Percentiles rank a stretch among this genome's conserved stretches.
Conservation (phyloP, 1,139 yeast genomes). For the Geotrichum citri-aurantii region DNA sequence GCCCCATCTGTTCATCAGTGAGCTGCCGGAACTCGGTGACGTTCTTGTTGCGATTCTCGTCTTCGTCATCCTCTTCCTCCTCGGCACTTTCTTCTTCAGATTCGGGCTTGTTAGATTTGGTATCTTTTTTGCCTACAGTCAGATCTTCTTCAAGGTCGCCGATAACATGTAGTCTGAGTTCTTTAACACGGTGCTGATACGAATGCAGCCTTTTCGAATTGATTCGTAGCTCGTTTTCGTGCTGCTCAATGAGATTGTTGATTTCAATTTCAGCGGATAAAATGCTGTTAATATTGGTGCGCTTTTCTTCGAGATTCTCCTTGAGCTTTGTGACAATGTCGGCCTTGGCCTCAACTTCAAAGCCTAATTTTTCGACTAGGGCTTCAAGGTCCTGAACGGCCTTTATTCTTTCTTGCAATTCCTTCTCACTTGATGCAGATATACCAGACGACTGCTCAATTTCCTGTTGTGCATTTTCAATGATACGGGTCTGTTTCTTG, state of each 20-base stretch:
- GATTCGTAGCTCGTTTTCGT: constrained; percentile 42
- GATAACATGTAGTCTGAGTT: constrained; percentile 29
- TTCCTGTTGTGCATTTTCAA: constrained; percentile 41
- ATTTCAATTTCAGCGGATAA: constrained; percentile 68
- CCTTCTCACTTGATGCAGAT: constrained; percentile 31
- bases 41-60: constrained; percentile 19
- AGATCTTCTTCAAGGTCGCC: constrained; percentile 24
- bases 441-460: constrained; percentile 34
- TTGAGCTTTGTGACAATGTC: constrained; percentile 40
- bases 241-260: constrained; percentile 58
- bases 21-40: constrained; percentile 31
- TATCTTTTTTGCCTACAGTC: constrained; percentile 9
- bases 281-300: constrained; percentile 51
- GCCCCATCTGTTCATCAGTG: constrained; percentile 49
- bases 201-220: constrained; percentile 39
- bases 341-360: constrained; percentile 33
- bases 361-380: constrained; percentile 36
- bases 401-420: constrained; percentile 22
- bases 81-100: constrained; percentile 16
- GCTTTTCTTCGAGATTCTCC: constrained; percentile 46
- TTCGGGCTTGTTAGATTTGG: constrained; percentile 14
- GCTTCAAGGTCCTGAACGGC: constrained; percentile 25
- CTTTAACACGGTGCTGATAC: constrained; percentile 31
- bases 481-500: constrained; percentile 47
- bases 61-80: constrained; percentile 19